These are phyloP conservation scores for Xylaria intraflava DNA, from an alignment of 495 filamentous ascomycete species.

Conservation along the genomic window DNA sequence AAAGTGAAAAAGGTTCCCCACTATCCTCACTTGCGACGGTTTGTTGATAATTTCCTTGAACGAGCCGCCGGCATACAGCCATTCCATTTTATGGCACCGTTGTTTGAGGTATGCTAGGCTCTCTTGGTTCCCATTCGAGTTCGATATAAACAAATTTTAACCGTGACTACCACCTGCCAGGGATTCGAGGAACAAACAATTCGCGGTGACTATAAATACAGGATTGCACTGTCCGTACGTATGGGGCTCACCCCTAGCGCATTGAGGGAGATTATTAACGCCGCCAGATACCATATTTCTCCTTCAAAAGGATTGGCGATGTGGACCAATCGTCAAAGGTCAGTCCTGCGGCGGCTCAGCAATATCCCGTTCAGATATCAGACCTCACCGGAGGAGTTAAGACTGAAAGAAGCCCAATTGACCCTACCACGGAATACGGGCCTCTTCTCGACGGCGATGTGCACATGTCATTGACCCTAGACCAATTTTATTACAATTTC, in stretches of 20 bases:
- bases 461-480: neutral
- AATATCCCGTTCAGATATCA: neutral
- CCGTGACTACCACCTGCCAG: too few relatives aligned
- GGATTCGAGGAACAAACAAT: too few relatives aligned
- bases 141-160: too few relatives aligned
- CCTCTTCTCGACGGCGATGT: neutral
- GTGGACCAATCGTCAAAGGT: neutral
- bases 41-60: too few relatives aligned
- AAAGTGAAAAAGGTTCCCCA: too few relatives aligned
- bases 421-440: neutral
- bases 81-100: too few relatives aligned
- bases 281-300: neutral
- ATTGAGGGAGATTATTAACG: neutral
- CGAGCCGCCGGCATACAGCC: too few relatives aligned
- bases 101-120: too few relatives aligned
- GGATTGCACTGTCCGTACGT: neutral
- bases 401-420: too few relatives aligned
- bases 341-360: neutral
- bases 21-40: too few relatives aligned
- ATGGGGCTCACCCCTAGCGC: neutral
- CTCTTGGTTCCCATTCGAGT: too few relatives aligned
- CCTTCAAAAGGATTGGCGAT: neutral
- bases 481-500: neutral
- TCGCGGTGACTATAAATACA: too few relatives aligned
- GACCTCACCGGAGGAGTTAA: neutral